A percentile compares a stretch with the other conserved stretches of the same genome.
Evolutionary conservation across 2,329 filamentous ascomycete genomes (phyloP).

Genomic region (Penicillium sp.): DNA sequence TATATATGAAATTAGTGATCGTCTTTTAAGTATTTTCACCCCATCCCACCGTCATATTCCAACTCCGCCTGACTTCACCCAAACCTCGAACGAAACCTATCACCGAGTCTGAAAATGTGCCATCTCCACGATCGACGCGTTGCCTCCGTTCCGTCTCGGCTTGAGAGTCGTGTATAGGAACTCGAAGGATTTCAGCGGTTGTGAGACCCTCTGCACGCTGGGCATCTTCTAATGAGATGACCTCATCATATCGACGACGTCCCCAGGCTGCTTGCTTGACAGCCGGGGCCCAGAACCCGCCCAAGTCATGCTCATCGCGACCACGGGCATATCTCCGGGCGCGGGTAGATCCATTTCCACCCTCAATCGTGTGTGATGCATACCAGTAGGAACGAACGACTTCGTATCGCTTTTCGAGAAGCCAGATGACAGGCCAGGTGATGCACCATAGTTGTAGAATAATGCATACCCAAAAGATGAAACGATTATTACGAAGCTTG

Average conservation of each 20-base stretch:
- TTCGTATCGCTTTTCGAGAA: slow-evolving; percentile 36
- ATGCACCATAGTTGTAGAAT: slow-evolving; percentile 39
- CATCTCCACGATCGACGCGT: slow-evolving; percentile 22
- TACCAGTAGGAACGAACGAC: slow-evolving; percentile 30
- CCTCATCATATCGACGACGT: slow-evolving; percentile 19
- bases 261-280: slow-evolving; percentile 34
- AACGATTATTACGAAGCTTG: slow-evolving; percentile 29
- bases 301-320: slow-evolving; percentile 25
- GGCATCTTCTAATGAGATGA: slow-evolving; percentile 19
- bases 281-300: slow-evolving; percentile 30
- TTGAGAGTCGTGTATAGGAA: slow-evolving; percentile 13
- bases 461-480: slow-evolving; percentile 32
- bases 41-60: slow-evolving; percentile 23
- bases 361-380: slow-evolving; percentile 18
- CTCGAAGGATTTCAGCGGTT: slow-evolving; percentile 6
- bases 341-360: slow-evolving; percentile 9
- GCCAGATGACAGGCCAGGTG: slow-evolving; percentile 35
- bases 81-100: slow-evolving; percentile 25
- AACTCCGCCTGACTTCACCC: slow-evolving; percentile 22
- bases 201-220: slow-evolving; percentile 5
- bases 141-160: slow-evolving; percentile 20
- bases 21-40: slow-evolving; percentile 18
- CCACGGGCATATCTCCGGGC: slow-evolving; percentile 22
- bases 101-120: slow-evolving; percentile 23
- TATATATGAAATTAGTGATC: neutral